A percentile compares a stretch with the other conserved stretches of the same genome.
These are phyloP conservation scores for Babesia sp. DNA, from an alignment of 169 alveolate genomes.

Conservation along the genomic window DNA sequence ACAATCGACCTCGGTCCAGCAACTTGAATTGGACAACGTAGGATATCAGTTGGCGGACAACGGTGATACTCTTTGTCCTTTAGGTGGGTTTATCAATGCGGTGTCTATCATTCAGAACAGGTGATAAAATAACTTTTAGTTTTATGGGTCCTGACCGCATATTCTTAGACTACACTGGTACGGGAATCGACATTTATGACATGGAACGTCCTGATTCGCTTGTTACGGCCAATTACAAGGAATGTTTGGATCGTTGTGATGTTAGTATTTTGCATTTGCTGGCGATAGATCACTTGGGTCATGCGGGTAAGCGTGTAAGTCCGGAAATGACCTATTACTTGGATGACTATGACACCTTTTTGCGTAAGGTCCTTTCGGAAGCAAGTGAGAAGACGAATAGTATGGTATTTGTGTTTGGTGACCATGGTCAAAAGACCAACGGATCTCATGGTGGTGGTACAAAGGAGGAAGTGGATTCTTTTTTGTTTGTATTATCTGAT, in stretches of 20 bases:
- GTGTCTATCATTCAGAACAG: background rate
- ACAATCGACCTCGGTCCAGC: background rate
- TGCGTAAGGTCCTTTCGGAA: conserved; percentile 42
- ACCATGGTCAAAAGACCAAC: conserved; percentile 72
- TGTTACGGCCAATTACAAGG: background rate
- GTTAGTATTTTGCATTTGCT: conserved; percentile 59
- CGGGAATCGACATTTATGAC: conserved; percentile 16
- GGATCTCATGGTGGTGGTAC: conserved; percentile 74
- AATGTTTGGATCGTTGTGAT: conserved; percentile 34
- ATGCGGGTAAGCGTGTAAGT: conserved; percentile 56
- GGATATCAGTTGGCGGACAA: conserved; percentile 20
- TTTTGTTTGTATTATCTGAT: conserved; percentile 33
- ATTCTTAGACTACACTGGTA: background rate
- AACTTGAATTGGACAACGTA: conserved; percentile 35
- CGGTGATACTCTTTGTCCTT: background rate
- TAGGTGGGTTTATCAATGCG: conserved; percentile 7
- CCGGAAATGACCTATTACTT: conserved; percentile 53
- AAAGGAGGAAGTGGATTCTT: conserved; percentile 59
- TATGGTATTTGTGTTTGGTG: conserved; percentile 65
- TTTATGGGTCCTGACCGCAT: background rate
- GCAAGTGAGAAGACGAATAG: conserved; percentile 18
- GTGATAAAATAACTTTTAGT: conserved; percentile 3
- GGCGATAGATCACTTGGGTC: conserved; percentile 76
- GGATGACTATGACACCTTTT: conserved; percentile 61
- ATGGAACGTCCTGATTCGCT: conserved; percentile 25